Evolutionary conservation across 1,139 yeast species (phyloP).

Genomic region (Saccharomyces pastorianus): DNA sequence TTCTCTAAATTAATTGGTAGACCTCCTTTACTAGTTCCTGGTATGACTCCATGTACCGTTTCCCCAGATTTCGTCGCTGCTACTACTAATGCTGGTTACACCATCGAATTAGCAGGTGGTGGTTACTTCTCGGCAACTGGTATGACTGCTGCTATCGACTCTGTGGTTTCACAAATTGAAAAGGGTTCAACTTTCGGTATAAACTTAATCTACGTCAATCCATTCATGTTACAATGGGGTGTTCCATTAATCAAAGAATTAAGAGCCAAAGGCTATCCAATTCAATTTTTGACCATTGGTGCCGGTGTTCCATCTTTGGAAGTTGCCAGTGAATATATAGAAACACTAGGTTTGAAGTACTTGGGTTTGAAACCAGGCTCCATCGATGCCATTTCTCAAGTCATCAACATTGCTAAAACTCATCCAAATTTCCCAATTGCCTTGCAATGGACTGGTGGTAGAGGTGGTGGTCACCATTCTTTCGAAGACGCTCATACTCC

Average conservation of each 20-base stretch:
- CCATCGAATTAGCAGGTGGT: slow-evolving; percentile 97
- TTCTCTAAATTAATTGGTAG: slow-evolving; percentile 87
- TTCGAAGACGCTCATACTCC: slow-evolving; percentile 99
- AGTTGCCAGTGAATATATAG: slow-evolving; percentile 93
- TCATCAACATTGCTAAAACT: slow-evolving; percentile 84
- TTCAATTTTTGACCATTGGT: slow-evolving; percentile 93
- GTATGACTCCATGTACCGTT: slow-evolving; percentile 98
- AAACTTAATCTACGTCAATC: slow-evolving; percentile 90
- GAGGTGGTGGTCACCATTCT: slow-evolving; percentile 99
- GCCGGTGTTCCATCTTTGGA: slow-evolving; percentile 99
- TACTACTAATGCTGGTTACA: slow-evolving; percentile 91
- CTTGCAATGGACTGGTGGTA: slow-evolving; percentile 99
- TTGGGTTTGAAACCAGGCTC: slow-evolving; percentile 98
- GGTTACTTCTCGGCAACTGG: slow-evolving; percentile 75
- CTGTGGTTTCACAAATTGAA: slow-evolving; percentile 53
- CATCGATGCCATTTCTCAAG: slow-evolving; percentile 81
- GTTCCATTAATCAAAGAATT: slow-evolving; percentile 86
- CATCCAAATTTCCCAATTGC: slow-evolving; percentile 95
- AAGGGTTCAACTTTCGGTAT: slow-evolving; percentile 90
- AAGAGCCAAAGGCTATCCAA: slow-evolving; percentile 88
- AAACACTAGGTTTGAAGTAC: slow-evolving; percentile 85
- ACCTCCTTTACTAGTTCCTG: slow-evolving; percentile 96
- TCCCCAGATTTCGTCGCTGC: slow-evolving; percentile 91
- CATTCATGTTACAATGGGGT: slow-evolving; percentile 98
- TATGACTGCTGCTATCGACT: slow-evolving; percentile 69